These are phyloP conservation scores for Alloascoidea hylecoeti DNA, from an alignment of 805 yeast genomes.

Conservation along the genomic window DNA sequence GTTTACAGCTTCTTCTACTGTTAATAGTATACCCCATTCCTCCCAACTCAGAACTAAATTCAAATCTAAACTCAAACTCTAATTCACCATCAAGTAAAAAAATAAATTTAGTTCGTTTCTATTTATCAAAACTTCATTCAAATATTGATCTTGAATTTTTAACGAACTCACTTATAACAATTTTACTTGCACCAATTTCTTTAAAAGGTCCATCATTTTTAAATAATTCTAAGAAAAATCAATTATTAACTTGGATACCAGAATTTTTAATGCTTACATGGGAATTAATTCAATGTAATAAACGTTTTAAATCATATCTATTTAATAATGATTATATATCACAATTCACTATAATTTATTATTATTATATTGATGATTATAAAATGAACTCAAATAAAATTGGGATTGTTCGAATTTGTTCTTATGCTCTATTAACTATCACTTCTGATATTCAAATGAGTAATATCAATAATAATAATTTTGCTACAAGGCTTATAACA, in stretches of 20 bases:
- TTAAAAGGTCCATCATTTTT: conserved; percentile 4
- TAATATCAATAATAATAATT: background rate
- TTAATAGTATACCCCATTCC: conserved; percentile 58
- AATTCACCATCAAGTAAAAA: conserved; percentile 4
- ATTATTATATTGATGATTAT: conserved; percentile 43
- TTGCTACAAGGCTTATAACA: background rate
- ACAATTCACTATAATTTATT: conserved; percentile 36
- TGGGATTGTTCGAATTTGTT: conserved; percentile 16
- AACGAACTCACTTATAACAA: conserved; percentile 5
- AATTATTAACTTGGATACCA: conserved; percentile 24
- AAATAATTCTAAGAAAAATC: conserved; percentile 3
- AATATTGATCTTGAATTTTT: conserved; percentile 19
- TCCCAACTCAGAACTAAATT: no score
- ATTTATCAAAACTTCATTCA: conserved; percentile 18
- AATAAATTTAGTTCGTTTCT: conserved; percentile 15
- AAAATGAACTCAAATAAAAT: conserved; percentile 16
- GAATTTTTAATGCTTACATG: conserved; percentile 56
- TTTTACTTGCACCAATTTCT: conserved; percentile 3
- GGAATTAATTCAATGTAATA: conserved; percentile 69
- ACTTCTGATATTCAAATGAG: conserved; percentile 10
- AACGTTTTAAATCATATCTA: conserved; percentile 17
- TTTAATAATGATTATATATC: conserved; percentile 32
- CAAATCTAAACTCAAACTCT: conserved; percentile 4
- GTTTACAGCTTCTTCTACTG: conserved; percentile 47
- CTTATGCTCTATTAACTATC: conserved; percentile 16